A percentile compares a stretch with the other conserved stretches of the same genome.
These are phyloP conservation scores for Apiotrichum sp. DNA, from an alignment of 1,284 basidiomycete species.

Conservation along the genomic window DNA sequence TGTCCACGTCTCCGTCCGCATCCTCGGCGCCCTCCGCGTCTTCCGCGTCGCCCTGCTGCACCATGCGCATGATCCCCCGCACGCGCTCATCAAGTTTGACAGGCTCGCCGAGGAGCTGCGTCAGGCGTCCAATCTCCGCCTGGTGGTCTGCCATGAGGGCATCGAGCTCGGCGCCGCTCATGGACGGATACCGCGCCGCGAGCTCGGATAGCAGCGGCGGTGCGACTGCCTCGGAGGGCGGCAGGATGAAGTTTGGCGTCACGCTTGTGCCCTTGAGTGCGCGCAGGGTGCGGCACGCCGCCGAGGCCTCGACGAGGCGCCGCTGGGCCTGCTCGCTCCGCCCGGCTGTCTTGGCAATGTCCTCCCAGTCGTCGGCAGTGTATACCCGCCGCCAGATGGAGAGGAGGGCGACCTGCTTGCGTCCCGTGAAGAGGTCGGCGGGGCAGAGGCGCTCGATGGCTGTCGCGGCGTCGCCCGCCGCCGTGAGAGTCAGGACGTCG, in stretches of 20 bases:
- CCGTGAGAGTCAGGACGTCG: constrained; percentile 52
- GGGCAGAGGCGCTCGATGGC: constrained; percentile 49
- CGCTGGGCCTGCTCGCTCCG: constrained; percentile 40
- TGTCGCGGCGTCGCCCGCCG: constrained; percentile 46
- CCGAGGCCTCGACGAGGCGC: constrained; percentile 22
- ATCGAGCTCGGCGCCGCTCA: constrained; percentile 29
- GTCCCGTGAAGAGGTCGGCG: constrained; percentile 58
- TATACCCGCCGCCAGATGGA: constrained; percentile 82
- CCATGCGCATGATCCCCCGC: constrained; percentile 28
- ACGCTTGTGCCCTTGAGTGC: constrained; percentile 20
- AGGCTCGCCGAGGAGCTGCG: constrained; percentile 16
- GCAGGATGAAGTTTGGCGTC: constrained; percentile 26
- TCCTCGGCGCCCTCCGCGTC: constrained; percentile 4
- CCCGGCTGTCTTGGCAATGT: constrained; percentile 34
- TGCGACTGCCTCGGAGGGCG: constrained; percentile 31
- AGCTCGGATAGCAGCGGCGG: constrained; percentile 33
- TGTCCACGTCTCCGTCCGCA: constrained; percentile 15
- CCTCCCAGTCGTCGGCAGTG: constrained; percentile 63
- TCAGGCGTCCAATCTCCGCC: constrained; percentile 33
- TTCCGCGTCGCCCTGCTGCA: constrained; percentile 7
- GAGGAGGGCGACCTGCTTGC: constrained; percentile 62
- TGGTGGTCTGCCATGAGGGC: constrained; percentile 37
- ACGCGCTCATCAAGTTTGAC: constrained; percentile 30
- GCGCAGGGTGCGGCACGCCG: constrained; percentile 32
- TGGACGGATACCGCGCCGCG: constrained; percentile 39